Conservation (phyloP, 176 grass and related monocot genomes). For the Tuctoria greenei region DNA sequence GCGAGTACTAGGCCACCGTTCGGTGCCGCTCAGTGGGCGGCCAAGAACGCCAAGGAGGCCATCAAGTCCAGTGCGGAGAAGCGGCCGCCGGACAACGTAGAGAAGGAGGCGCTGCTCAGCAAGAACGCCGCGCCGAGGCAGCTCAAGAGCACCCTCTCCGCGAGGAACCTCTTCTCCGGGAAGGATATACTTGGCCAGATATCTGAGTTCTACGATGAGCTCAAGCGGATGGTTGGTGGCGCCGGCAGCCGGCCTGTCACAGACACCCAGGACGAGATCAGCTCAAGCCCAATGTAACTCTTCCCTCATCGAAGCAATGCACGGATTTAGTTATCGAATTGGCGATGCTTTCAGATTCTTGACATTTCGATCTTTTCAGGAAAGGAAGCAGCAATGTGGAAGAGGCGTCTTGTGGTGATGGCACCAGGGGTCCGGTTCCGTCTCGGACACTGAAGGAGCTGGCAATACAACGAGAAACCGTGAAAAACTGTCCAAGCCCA, state of each 20-base stretch:
- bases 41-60: conserved; percentile 68
- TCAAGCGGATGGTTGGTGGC: conserved; percentile 76
- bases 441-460: conserved; percentile 20
- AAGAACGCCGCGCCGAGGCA: conserved; percentile 51
- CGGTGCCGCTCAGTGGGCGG: conserved; percentile 48
- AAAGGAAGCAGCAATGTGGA: conserved; percentile 1
- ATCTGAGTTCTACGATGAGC: conserved; percentile 87
- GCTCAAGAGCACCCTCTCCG: conserved; percentile 88
- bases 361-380: conserved; percentile 40
- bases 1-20: conserved; percentile 41
- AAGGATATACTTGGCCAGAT: conserved; percentile 89
- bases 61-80: conserved; percentile 82
- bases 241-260: conserved; percentile 25
- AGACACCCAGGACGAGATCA: conserved; percentile 29
- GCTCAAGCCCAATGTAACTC: conserved; percentile 35
- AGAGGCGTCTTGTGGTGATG: conserved; percentile 17
- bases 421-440: neutral
- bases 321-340: neutral
- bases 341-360: conserved; percentile 15
- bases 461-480: conserved; percentile 28
- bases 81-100: conserved; percentile 36
- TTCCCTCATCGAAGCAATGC: neutral
- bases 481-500: conserved; percentile 37
- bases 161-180: conserved; percentile 91
- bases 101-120: conserved; percentile 55